These are phyloP conservation scores for Chaetomium sp. DNA, from an alignment of 2,329 filamentous ascomycete species.

Conservation along the genomic window DNA sequence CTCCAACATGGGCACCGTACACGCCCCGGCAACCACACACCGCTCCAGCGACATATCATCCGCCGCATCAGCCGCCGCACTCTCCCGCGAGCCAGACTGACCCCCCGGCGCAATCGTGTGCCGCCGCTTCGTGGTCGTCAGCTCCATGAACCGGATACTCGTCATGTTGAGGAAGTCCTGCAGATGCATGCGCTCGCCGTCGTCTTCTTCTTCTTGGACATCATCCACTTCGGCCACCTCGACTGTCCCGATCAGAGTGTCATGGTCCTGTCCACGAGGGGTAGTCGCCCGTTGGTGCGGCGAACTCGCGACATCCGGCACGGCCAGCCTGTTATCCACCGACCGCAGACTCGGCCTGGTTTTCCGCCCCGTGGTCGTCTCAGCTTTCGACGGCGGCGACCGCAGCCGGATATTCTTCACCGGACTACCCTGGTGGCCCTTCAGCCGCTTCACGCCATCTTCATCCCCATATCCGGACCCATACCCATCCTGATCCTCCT, in stretches of 20 bases:
- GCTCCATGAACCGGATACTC: conserved; percentile 95
- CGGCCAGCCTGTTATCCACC: conserved; percentile 35
- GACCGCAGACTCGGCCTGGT: conserved; percentile 45
- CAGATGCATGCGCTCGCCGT: conserved; percentile 64
- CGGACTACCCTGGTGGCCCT: conserved; percentile 65
- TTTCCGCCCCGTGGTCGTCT: conserved; percentile 56
- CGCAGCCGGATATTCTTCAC: conserved; percentile 69
- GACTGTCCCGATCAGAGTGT: conserved; percentile 23
- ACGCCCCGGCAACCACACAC: conserved; percentile 81
- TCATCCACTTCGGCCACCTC: conserved; percentile 38
- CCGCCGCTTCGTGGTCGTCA: conserved; percentile 90
- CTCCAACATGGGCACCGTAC: conserved; percentile 87
- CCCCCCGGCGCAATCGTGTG: conserved; percentile 64
- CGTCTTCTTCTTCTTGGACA: conserved; percentile 33
- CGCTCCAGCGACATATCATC: conserved; percentile 61
- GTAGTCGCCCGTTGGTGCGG: conserved; percentile 46
- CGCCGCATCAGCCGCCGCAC: conserved; percentile 34
- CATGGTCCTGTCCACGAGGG: conserved; percentile 45
- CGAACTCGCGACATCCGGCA: conserved; percentile 40
- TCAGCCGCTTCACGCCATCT: conserved; percentile 62
- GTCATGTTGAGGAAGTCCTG: conserved; percentile 94
- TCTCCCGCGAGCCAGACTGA: conserved; percentile 33
- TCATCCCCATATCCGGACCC: conserved; percentile 34
- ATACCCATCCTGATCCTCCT: conserved; percentile 52
- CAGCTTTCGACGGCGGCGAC: conserved; percentile 60